Base-by-base conservation (phyloP, 805 yeast genomes). In the Ogataea degrootiae region DNA sequence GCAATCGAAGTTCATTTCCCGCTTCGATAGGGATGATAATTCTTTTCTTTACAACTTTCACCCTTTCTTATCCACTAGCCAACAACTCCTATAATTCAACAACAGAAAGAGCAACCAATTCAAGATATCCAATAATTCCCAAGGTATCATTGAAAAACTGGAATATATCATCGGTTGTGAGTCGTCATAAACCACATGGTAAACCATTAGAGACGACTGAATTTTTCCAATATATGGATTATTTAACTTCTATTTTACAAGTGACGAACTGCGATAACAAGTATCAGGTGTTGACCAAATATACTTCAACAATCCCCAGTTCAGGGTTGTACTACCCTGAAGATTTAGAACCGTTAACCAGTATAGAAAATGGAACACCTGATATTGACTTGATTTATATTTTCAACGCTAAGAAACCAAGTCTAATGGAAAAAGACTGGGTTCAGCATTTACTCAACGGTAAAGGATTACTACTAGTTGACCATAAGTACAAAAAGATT, bases 231-330 rank as follows among this genome's bases (percentile, higher is more conserved):
- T 53, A 48, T 33, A 43, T 55, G 29, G 59, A 55, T 39, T 50
- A 45, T 31, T 17, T 51, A n/a, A 52, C 53, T 4, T 55, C 59
- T 1, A 9, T 55, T 6, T 42, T 55, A 19, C 59, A 55, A 21
- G 40, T 55, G 11, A 50, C 59, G 5, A 55, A 55, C 36, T 55
- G 59, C 39, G 51, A 51, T 23, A 55, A 55, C 43, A 53, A 53
- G 31, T 39, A 53, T 39, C 46, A 46, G 5, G 59, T 53, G 11
- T 41, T 55, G 29, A 51, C 17, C 19, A 44, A 16, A 2, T 33
- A 48, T n/a, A 21, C 39, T 31, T 42, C 41, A 6, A 38, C 23
- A 19, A 16, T n/a, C n/a, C 41, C 23, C 23, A 21, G 19, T 8
- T n/a, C 22, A 23, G 21, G 17, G 4, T n/a, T 52, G 36, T 43